phyloP scores from a whole-genome alignment of 1,139 yeast species.

The Candida sp. region DNA sequence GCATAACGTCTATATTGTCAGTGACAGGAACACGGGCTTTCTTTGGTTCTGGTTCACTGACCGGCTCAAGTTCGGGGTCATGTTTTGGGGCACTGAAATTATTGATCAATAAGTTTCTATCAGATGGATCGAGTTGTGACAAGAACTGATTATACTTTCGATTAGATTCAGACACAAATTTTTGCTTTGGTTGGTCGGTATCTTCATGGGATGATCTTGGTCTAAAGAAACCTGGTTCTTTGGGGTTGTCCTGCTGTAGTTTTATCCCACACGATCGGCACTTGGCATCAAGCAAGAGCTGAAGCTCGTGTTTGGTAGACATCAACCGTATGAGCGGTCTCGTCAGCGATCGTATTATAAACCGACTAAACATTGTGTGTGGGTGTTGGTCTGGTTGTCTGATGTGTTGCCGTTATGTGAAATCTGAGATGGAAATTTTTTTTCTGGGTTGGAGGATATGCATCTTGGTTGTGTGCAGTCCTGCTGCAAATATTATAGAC shows the following conservation, averaged over 20 bases:
- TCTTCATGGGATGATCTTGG: conserved; percentile 9
- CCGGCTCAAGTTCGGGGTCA: no score
- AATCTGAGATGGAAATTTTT: neutral
- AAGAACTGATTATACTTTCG: conserved; percentile 23
- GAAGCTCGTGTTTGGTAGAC: neutral
- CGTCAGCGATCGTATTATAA: neutral
- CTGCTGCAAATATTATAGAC: no score
- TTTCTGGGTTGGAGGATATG: neutral
- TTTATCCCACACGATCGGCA: conserved; percentile 57
- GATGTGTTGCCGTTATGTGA: neutral
- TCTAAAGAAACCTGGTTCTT: conserved; percentile 45
- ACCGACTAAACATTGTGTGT: neutral
- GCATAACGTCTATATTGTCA: conserved; percentile 9
- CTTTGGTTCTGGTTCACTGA: neutral
- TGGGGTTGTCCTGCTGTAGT: conserved; percentile 43
- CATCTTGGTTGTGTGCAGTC: no score
- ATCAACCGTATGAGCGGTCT: neutral
- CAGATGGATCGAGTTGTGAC: conserved; percentile 25
- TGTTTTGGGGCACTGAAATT: conserved; percentile 10
- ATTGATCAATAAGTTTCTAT: conserved; percentile 26
- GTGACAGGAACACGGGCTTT: conserved; percentile 1
- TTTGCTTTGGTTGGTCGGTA: neutral
- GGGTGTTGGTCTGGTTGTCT: neutral
- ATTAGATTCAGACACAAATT: conserved; percentile 20
- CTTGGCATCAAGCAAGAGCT: conserved; percentile 18